phyloP scores from a whole-genome alignment of 2,329 filamentous ascomycete species.

The Ustulina deusta region DNA sequence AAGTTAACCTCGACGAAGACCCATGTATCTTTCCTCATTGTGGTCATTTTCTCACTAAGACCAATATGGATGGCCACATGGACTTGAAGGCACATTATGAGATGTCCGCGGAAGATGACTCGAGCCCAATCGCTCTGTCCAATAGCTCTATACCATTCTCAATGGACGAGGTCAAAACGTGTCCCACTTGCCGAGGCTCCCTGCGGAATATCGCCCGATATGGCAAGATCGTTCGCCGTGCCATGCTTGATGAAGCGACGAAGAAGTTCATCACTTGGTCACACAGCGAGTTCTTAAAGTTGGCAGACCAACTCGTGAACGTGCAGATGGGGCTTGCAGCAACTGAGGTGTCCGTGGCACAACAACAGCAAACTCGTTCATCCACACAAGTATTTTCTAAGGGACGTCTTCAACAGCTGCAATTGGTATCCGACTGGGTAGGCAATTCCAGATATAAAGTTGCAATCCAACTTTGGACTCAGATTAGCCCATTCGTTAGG shows the following conservation, averaged over 20 bases:
- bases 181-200: slow-evolving; percentile 70
- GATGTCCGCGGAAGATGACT: slow-evolving; percentile 8
- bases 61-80: slow-evolving; percentile 72
- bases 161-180: slow-evolving; percentile 62
- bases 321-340: slow-evolving; percentile 33
- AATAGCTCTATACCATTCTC: slow-evolving; percentile 58
- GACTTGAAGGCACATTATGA: slow-evolving; percentile 57
- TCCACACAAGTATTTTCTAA: slow-evolving; percentile 16
- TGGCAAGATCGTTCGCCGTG: slow-evolving; percentile 69
- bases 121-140: slow-evolving; percentile 8
- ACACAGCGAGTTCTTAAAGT: slow-evolving; percentile 55
- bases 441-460: slow-evolving; percentile 42
- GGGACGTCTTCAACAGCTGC: slow-evolving; percentile 39
- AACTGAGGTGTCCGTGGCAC: background rate
- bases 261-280: slow-evolving; percentile 73
- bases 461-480: slow-evolving; percentile 41
- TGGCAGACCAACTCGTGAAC: slow-evolving; percentile 53
- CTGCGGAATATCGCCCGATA: slow-evolving; percentile 70
- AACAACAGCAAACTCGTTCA: background rate
- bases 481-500: slow-evolving; percentile 40
- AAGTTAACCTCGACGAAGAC: slow-evolving; percentile 68
- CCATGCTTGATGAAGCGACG: slow-evolving; percentile 70
- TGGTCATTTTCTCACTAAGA: slow-evolving; percentile 71
- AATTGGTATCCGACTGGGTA: slow-evolving; percentile 36
- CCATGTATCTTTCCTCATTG: slow-evolving; percentile 73